Conservation (phyloP, 768 basidiomycete genomes). For the Pleurotus tuber-regium region DNA sequence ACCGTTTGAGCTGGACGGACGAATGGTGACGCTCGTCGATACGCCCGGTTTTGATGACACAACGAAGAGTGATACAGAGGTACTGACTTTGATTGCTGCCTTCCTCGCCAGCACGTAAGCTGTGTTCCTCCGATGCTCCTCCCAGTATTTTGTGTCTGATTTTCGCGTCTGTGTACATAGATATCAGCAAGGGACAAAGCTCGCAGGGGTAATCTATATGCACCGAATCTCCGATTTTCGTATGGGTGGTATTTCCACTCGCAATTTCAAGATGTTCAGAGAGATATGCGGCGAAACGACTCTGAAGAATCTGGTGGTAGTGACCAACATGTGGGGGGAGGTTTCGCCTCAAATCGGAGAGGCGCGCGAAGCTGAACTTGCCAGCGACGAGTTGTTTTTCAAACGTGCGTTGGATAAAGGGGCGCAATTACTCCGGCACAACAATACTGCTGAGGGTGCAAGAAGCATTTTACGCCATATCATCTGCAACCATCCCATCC, state of each 20-base stretch:
- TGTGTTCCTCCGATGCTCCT: neutral
- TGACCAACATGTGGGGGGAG: constrained; percentile 47
- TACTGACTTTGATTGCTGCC: constrained; percentile 48
- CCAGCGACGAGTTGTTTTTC: constrained; percentile 42
- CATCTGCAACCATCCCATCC: constrained; percentile 11
- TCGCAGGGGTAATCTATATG: constrained; percentile 44
- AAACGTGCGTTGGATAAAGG: constrained; percentile 49
- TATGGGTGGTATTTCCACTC: constrained; percentile 40
- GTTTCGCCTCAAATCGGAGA: constrained; percentile 31
- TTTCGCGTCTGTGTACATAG: constrained; percentile 11
- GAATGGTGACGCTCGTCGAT: constrained; percentile 46
- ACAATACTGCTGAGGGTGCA: constrained; percentile 31
- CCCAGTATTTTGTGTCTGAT: neutral
- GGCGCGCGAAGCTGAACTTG: constrained; percentile 45
- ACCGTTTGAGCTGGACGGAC: constrained; percentile 41
- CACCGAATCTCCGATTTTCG: constrained; percentile 53
- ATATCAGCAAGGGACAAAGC: constrained; percentile 20
- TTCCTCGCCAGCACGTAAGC: constrained; percentile 26
- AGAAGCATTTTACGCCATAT: constrained; percentile 31
- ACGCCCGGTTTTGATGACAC: constrained; percentile 64
- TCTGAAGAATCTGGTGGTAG: constrained; percentile 44
- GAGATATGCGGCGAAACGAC: constrained; percentile 43
- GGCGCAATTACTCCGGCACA: constrained; percentile 41
- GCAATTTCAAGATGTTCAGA: constrained; percentile 47
- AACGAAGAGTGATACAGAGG: constrained; percentile 41